Conservation (phyloP, 306 rosid genomes). For the Medicago lupulina region DNA sequence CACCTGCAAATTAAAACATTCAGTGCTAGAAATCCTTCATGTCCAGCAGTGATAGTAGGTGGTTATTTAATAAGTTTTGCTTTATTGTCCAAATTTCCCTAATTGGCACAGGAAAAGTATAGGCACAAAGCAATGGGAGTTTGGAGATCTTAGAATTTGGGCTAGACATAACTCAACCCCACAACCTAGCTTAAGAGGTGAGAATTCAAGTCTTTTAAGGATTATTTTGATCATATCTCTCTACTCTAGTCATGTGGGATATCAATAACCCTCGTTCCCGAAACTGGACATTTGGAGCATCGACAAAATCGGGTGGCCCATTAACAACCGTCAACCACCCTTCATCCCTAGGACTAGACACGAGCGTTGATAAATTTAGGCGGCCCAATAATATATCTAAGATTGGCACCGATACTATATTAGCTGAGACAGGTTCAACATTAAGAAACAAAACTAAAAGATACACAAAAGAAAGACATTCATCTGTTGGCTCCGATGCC, state of each 20-base stretch:
- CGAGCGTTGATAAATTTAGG: too few relatives aligned
- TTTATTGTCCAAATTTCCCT: constrained; percentile 26
- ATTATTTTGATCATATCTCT: background rate
- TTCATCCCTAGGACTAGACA: too few relatives aligned
- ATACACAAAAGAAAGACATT: too few relatives aligned
- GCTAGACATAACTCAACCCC: background rate
- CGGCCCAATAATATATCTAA: too few relatives aligned
- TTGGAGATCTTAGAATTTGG: constrained; percentile 9
- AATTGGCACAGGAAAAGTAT: constrained; percentile 8
- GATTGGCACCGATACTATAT: too few relatives aligned
- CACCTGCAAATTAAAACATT: constrained; percentile 62
- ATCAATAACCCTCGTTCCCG: background rate
- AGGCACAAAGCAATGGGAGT: constrained; percentile 1
- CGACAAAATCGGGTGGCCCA: too few relatives aligned
- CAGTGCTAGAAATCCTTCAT: constrained; percentile 29
- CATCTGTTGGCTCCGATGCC: too few relatives aligned
- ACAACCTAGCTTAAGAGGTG: background rate
- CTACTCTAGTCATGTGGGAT: background rate
- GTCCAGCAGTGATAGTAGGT: background rate
- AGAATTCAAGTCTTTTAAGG: background rate
- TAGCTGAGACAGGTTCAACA: too few relatives aligned
- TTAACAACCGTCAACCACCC: too few relatives aligned
- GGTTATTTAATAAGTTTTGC: background rate
- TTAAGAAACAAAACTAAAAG: too few relatives aligned
- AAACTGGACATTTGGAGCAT: too few relatives aligned